phyloP scores from a whole-genome alignment of 768 basidiomycete genomes.

The Harrya chromipes region DNA sequence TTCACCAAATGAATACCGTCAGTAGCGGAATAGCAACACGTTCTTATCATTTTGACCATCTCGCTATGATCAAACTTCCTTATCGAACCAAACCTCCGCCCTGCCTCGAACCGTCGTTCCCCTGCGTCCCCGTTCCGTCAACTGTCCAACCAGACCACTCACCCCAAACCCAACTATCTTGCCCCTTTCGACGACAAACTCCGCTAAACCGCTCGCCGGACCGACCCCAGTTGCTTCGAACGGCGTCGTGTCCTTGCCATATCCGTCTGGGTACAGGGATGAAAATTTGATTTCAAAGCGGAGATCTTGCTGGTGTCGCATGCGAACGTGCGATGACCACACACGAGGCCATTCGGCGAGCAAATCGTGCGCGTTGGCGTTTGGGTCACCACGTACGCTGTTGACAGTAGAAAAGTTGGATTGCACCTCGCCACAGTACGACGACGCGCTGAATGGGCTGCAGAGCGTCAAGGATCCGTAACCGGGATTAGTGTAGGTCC shows the following conservation, averaged over 20 bases:
- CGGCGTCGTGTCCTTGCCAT: conserved; percentile 35
- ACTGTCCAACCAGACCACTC: conserved; percentile 9
- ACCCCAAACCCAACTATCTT: conserved; percentile 31
- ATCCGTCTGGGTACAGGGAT: conserved; percentile 36
- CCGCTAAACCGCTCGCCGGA: conserved; percentile 3
- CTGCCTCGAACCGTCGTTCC: conserved; percentile 20
- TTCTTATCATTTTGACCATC: neutral
- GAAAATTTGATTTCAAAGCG: conserved; percentile 22
- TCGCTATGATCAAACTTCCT: conserved; percentile 1
- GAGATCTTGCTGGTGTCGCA: conserved; percentile 17
- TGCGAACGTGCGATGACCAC: conserved; percentile 39
- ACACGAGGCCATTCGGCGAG: conserved; percentile 33
- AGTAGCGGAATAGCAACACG: too few relatives aligned
- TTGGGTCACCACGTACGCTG: neutral
- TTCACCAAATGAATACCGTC: too few relatives aligned
- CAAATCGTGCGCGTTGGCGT: conserved; percentile 14
- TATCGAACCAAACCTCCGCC: conserved; percentile 34
- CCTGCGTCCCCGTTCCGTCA: conserved; percentile 22
- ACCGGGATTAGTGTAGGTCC: conserved; percentile 37
- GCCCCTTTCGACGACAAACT: conserved; percentile 27
- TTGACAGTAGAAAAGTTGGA: conserved; percentile 30
- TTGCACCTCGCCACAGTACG: conserved; percentile 23
- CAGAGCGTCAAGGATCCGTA: conserved; percentile 41
- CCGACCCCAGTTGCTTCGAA: conserved; percentile 22
- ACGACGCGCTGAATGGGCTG: conserved; percentile 20